Base-by-base conservation (phyloP, 2,329 filamentous ascomycete species). In the Fusarium sp. region DNA sequence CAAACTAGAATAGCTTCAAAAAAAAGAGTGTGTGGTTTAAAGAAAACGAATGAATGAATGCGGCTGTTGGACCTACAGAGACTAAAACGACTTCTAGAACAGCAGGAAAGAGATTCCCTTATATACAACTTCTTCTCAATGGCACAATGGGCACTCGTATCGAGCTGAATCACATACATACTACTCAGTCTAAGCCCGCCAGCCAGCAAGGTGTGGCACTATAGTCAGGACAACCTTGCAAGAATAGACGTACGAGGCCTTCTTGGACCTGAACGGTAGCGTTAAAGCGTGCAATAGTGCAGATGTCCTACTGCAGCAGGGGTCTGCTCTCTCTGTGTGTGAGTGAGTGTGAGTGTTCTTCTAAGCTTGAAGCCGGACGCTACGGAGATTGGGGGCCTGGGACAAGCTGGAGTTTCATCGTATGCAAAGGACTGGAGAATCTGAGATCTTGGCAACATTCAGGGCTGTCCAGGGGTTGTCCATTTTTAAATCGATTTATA, bases 1-100 rank as follows among this genome's bases (percentile, higher is more conserved):
- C 40, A 64, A 58, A 43, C 61, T 47, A 40, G 30, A 25, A 52
- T 56, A 43, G 46, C 61, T 64, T 64, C 45, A 23, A 65, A 58
- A 47, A 32, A 64, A 47, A 32, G 59, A 52, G 23, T 22, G 39
- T 54, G 35, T 48, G 22, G 47, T 30, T 40, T 50, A 13, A 20
- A 35, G 35, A 17, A 50, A 64, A 65, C 41, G 60, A 64, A 41
- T 59, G 61, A 30, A 39, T 43, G 41, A 44, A 58, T 33, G 30
- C 23, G 27, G 60, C 43, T 58, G 60, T 44, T 64, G 59, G 33
- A 65, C 41, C 61, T 59, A 9, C 23, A 22, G 44, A 30, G 22
- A 19, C 35, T 25, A 43, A 14, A 25, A 20, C 4, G 4, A 13
- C 22, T 8, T 30, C n/a, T 46, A 44, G 15, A 64, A 35, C 14